Conservation (phyloP, 2,329 filamentous ascomycete species). For the Biscogniauxia sp. region DNA sequence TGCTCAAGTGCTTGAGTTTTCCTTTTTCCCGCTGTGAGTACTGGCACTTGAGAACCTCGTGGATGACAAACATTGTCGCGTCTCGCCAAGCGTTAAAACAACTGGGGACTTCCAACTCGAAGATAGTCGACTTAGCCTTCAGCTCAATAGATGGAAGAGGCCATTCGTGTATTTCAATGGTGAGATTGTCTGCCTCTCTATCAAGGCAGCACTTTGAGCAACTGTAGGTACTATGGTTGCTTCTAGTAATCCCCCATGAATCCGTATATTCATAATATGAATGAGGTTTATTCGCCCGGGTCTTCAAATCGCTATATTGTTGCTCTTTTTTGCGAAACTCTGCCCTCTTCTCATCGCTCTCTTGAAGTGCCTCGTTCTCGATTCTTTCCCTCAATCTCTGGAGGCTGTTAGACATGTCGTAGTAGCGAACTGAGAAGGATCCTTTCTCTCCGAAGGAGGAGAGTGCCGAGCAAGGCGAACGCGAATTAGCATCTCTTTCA, state of each 20-base stretch:
- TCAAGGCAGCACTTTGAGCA: slow-evolving; percentile 39
- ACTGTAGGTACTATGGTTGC: not conserved
- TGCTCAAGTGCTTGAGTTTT: slow-evolving; percentile 24
- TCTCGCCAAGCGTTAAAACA: slow-evolving; percentile 49
- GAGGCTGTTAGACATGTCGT: slow-evolving; percentile 41
- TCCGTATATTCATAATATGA: not conserved
- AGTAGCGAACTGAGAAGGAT: slow-evolving; percentile 49
- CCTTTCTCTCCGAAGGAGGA: slow-evolving; percentile 29
- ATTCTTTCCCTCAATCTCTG: slow-evolving; percentile 38
- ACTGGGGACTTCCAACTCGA: slow-evolving; percentile 47
- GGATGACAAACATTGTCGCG: slow-evolving; percentile 40
- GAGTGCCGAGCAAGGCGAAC: slow-evolving; percentile 27
- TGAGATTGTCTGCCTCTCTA: slow-evolving; percentile 35
- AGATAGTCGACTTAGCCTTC: slow-evolving; percentile 45
- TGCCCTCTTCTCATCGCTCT: slow-evolving; percentile 28
- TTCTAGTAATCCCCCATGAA: not conserved
- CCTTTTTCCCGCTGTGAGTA: slow-evolving; percentile 21
- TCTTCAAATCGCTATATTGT: slow-evolving; percentile 29
- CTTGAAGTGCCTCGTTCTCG: slow-evolving; percentile 33
- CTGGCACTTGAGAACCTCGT: slow-evolving; percentile 35
- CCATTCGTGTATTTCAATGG: slow-evolving; percentile 54
- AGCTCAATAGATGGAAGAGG: slow-evolving; percentile 41
- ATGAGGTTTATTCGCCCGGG: not conserved
- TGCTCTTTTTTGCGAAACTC: slow-evolving; percentile 33
- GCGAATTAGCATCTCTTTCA: slow-evolving; percentile 23